phyloP scores from a whole-genome alignment of 2,329 filamentous ascomycete genomes.

The Chrysoporthe cubensis region DNA sequence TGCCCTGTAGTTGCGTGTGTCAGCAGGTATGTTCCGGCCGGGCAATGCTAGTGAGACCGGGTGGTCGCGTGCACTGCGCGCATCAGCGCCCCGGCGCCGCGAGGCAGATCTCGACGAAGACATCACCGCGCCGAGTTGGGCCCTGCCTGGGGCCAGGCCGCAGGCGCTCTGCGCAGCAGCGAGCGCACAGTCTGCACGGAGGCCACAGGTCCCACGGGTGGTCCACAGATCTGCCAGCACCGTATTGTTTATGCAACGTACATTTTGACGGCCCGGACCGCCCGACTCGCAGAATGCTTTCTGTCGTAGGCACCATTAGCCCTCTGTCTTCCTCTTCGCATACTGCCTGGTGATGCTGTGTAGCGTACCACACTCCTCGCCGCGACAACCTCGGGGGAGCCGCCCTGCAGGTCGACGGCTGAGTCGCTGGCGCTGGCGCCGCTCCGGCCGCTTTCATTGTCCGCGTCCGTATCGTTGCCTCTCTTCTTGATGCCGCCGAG shows the following conservation, averaged over 20 bases:
- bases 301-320: constrained; percentile 47
- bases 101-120: not conserved
- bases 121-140: not conserved
- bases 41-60: not conserved
- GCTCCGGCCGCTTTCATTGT: not conserved
- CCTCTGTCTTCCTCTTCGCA: not conserved
- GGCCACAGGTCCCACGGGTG: not conserved
- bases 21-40: not conserved
- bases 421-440: constrained; percentile 24
- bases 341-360: not conserved
- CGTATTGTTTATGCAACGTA: constrained; percentile 40
- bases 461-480: constrained; percentile 15
- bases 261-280: constrained; percentile 55
- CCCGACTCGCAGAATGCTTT: constrained; percentile 81
- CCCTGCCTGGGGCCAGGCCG: not conserved
- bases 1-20: constrained; percentile 55
- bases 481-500: constrained; percentile 58
- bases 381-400: constrained; percentile 70
- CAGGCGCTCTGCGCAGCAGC: too few relatives aligned
- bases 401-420: constrained; percentile 43
- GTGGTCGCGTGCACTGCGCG: too few relatives aligned
- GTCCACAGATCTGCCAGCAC: not conserved
- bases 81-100: not conserved
- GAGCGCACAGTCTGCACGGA: not conserved
- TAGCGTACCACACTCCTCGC: constrained; percentile 65